Evolutionary conservation across 1,284 basidiomycete species (phyloP), one percentile per base, ranked within the genome.

Genomic region (Ustanciosporium gigantosporum): DNA sequence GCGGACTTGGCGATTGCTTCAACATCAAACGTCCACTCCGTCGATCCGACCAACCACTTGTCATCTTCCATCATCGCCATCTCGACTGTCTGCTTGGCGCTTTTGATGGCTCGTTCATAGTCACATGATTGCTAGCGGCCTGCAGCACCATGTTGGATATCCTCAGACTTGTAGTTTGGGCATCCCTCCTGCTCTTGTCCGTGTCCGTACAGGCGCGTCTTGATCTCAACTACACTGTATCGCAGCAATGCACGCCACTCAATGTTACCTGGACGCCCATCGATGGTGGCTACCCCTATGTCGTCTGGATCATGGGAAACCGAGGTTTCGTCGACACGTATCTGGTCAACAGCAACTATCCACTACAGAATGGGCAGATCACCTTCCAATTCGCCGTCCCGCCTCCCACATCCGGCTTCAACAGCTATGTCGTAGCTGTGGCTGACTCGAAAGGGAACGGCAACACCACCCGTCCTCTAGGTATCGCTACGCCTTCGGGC

Each of bases 311-410:
- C 16, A 14, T 43, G 13, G 59, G 48, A 23, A 64, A 52, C 22
- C 52, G 50, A 11, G 59, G 59, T 23, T 57, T 57, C 8, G 57
- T 56, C 5, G 47, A 65, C 32, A 57, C 62, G 22, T 70, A 44
- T 25, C 36, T 41, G 1, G 56, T 70, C 41, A 45, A 56, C 41
- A 50, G 43, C 38, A 46, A 60, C 48, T 70, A 66, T 36, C 68
- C 66, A 38, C 56, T 50, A 2, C 36, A 39, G 8, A 29, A 57
- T 20, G 38, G 45, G 8, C 13, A 65, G 27, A 45, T 69, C 31
- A 68, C 68, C 8, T 70, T 68, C 37, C 68, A 70, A 27, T 70
- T 45, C 21, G 25, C 51, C 9, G 53, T 70, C 0, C 68, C 68
- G 31, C 49, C 57, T 17, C 48, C 49, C 2, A 35, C 51, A 2